Conservation (phyloP, 1,284 basidiomycete species). For the Meira miltonrushii region DNA sequence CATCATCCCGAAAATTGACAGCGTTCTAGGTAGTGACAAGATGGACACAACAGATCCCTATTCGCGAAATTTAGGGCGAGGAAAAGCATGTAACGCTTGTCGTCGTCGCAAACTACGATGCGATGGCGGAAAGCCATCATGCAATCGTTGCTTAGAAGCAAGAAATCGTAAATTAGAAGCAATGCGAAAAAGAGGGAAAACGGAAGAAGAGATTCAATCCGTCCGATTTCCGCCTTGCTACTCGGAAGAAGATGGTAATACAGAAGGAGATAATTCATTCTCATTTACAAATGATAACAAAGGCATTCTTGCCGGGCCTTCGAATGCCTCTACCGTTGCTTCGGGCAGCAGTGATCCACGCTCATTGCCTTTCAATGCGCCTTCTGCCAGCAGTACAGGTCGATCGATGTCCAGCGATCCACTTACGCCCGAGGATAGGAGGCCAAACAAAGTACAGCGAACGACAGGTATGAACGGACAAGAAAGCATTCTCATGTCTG, state of each 20-base stretch:
- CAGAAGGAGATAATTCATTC: neutral
- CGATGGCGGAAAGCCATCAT: slow-evolving; percentile 36
- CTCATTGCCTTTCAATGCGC: neutral
- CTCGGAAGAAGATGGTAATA: neutral
- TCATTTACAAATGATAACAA: neutral
- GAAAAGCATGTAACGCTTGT: slow-evolving; percentile 38
- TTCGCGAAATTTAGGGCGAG: slow-evolving; percentile 34
- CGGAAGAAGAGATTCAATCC: neutral
- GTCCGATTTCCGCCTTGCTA: slow-evolving; percentile 1
- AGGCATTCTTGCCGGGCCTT: neutral
- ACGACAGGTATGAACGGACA: neutral
- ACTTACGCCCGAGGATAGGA: neutral
- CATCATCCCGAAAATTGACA: no score
- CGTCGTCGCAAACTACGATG: slow-evolving; percentile 41
- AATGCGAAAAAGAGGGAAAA: neutral
- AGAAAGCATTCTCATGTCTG: neutral
- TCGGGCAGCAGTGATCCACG: neutral
- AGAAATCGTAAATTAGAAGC: neutral
- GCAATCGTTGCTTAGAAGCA: slow-evolving; percentile 10
- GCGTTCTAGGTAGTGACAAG: neutral
- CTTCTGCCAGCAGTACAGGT: neutral
- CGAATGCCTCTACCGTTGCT: no score
- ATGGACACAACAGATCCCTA: slow-evolving; percentile 18
- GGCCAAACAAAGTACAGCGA: neutral
- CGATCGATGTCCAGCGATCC: no score